phyloP scores from a whole-genome alignment of 2,329 filamentous ascomycete genomes.

The Ophioceras dolichostomum region DNA sequence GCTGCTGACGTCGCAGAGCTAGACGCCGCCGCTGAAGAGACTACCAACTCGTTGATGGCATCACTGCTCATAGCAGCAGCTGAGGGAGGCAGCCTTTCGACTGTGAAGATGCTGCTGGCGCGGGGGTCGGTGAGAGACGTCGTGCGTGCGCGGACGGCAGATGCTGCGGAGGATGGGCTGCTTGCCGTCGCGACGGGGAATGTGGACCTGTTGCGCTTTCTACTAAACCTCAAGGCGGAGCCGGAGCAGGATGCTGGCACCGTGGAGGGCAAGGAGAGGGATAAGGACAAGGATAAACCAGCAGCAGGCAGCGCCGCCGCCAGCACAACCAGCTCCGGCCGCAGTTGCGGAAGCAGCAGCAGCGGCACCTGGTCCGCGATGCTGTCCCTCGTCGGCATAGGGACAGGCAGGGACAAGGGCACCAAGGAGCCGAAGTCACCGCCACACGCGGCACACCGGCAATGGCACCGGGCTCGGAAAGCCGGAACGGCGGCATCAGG shows the following conservation, averaged over 20 bases:
- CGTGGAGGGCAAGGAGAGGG: too few relatives aligned
- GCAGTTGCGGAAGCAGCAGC: neutral
- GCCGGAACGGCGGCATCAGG: neutral
- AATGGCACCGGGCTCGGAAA: neutral
- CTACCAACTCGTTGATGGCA: neutral
- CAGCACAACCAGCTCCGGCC: neutral
- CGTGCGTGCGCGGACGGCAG: conserved; percentile 5
- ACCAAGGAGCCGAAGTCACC: too few relatives aligned
- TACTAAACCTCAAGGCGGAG: conserved; percentile 6
- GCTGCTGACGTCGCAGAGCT: neutral
- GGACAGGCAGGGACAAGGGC: too few relatives aligned
- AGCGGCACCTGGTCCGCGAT: neutral
- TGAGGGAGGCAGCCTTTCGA: conserved; percentile 10
- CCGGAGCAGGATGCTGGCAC: conserved; percentile 1
- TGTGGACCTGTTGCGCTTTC: conserved; percentile 9
- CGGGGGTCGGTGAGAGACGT: conserved; percentile 9
- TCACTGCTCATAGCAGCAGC: conserved; percentile 13
- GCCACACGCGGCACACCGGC: neutral
- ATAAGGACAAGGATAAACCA: too few relatives aligned
- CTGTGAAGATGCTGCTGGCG: conserved; percentile 13
- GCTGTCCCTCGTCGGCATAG: neutral
- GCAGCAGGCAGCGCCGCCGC: too few relatives aligned
- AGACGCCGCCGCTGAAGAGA: neutral
- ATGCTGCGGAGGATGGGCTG: conserved; percentile 10
- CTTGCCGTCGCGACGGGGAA: conserved; percentile 9